Base-by-base conservation (phyloP, 441 rosid species). In the Metrosideros polymorpha region DNA sequence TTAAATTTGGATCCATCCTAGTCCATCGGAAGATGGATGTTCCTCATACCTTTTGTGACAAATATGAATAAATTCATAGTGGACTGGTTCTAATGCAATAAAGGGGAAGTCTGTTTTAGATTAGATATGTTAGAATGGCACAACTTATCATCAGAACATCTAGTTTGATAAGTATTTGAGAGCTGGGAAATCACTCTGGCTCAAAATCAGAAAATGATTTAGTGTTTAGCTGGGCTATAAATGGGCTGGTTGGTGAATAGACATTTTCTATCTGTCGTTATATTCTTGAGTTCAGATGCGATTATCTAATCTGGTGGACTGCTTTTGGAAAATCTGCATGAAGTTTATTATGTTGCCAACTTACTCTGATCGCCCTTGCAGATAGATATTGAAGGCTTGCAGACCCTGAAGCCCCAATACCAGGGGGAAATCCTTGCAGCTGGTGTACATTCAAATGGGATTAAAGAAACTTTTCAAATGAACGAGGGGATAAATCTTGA, bases 301-400 rank as follows among this genome's bases (percentile, higher is more conserved):
- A 75, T 39, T 12, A 39, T 39, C 29, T 3, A 12, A 22, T 39
- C 49, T 22, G 49, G 47, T 39, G 82, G 29, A 71, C 82, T 24
- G 49, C 82, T 71, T 71, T 22, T 71, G 49, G 49, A 75, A 25
- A 75, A 18, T 22, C 49, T 53, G 55, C 42, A 53, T 35, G 55
- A 53, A 32, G 45, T 35, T 32, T 39, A 12, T 83, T 39, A 39
- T 32, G 45, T 53, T 59, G 42, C 82, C 50, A 55, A 61, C 18
- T 22, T 22, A 50, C 54, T 52, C 57, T 54, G 43, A 10, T 45
- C 25, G 79, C 77, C 59, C 84, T 83, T 94, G 90, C 92, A 98
- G 99, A 94, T 95, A 88, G 90, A 95, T 61, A 93, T 95, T 12
- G 98, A 94, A 91, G 97, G 98, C 83, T 91, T 98, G 89, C 96